Evolutionary conservation across 371 early-diverging fungal species (phyloP).

Genomic region (Actinomortierella ambigua): DNA sequence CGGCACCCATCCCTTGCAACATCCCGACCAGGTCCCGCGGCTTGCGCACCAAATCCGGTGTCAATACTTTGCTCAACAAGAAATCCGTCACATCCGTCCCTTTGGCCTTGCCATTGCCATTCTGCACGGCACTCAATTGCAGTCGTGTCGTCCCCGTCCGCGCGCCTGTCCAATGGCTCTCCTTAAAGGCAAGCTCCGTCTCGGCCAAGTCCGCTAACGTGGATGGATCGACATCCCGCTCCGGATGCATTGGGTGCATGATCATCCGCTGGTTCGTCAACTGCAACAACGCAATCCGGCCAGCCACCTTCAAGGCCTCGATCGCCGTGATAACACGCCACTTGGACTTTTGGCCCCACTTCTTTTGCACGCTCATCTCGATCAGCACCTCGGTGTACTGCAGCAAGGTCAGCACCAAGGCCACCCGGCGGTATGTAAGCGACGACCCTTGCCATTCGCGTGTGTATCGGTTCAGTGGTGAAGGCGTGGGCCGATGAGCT

Average conservation of each 20-base stretch:
- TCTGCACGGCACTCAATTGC: slow-evolving; percentile 52
- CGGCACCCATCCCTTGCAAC: slow-evolving; percentile 57
- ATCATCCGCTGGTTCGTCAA: slow-evolving; percentile 70
- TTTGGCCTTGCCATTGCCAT: slow-evolving; percentile 43
- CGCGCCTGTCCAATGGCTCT: slow-evolving; percentile 56
- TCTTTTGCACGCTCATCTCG: slow-evolving; percentile 85
- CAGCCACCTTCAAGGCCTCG: slow-evolving; percentile 71
- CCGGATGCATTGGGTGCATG: slow-evolving; percentile 66
- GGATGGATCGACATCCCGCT: slow-evolving; percentile 76
- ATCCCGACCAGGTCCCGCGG: slow-evolving; percentile 74
- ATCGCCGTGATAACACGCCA: slow-evolving; percentile 71
- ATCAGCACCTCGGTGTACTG: slow-evolving; percentile 80
- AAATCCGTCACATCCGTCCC: slow-evolving; percentile 64
- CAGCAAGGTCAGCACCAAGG: slow-evolving; percentile 71
- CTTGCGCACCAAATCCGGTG: slow-evolving; percentile 62
- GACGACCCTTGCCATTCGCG: slow-evolving; percentile 59
- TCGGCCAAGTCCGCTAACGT: slow-evolving; percentile 43
- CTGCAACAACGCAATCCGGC: slow-evolving; percentile 64
- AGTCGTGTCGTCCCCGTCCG: slow-evolving; percentile 52
- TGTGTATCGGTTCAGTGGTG: slow-evolving; percentile 84
- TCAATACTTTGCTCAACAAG: slow-evolving; percentile 66
- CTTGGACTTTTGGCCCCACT: slow-evolving; percentile 65
- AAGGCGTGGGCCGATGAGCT: slow-evolving; percentile 53
- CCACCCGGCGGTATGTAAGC: slow-evolving; percentile 57
- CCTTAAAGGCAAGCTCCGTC: slow-evolving; percentile 25